A percentile compares a stretch with the other conserved stretches of the same genome.
Conservation (phyloP, 1,284 basidiomycete genomes). For the Microbotryum saponariae region DNA sequence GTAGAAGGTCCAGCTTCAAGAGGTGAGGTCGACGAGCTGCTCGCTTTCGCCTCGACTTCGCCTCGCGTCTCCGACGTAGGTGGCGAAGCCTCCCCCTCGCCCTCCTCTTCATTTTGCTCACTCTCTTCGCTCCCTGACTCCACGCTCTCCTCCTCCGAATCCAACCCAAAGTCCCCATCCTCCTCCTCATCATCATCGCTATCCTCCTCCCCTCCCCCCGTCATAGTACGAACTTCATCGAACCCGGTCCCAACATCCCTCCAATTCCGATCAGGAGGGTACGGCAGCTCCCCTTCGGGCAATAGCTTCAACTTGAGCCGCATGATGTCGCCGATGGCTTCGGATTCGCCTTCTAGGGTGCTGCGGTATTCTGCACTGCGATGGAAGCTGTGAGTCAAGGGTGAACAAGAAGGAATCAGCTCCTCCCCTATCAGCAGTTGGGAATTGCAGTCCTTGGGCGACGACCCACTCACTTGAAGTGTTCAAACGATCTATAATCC, state of each 20-base stretch:
- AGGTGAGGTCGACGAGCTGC: not conserved
- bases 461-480: not conserved
- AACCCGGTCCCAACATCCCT: not conserved
- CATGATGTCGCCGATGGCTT: conserved; percentile 28
- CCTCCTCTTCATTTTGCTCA: not conserved
- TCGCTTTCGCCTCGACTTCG: not conserved
- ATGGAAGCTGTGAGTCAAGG: conserved; percentile 2
- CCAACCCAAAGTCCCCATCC: not conserved
- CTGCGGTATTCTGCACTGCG: not conserved
- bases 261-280: not conserved
- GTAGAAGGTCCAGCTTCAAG: not conserved
- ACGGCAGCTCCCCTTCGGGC: conserved; percentile 16
- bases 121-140: not conserved
- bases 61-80: not conserved
- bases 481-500: not conserved
- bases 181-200: not conserved
- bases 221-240: not conserved
- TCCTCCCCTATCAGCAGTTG: no score
- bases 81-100: not conserved
- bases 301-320: conserved; percentile 14
- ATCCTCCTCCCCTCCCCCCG: not conserved
- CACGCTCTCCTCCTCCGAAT: not conserved
- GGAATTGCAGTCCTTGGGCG: no score
- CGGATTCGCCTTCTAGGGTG: conserved; percentile 17
- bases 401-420: not conserved